Evolutionary conservation across 2,329 filamentous ascomycete genomes (phyloP).

Genomic region (Pyrenophora seminiperda): DNA sequence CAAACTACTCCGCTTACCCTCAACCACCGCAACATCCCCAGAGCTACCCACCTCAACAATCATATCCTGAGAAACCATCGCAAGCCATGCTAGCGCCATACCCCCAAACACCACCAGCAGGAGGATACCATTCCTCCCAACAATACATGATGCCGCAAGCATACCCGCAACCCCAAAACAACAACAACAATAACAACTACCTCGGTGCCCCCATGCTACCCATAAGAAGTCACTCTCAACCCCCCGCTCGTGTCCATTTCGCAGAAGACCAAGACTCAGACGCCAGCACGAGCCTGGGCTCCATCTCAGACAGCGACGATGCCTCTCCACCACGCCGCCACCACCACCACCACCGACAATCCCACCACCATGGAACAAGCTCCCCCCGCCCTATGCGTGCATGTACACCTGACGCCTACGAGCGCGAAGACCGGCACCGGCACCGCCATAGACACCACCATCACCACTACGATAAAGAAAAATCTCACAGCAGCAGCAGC

Average conservation of each 20-base stretch:
- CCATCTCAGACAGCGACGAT: constrained; percentile 25
- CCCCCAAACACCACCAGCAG: constrained; percentile 27
- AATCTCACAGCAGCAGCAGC: constrained; percentile 15
- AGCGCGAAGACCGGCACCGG: neutral
- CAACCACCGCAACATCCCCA: constrained; percentile 31
- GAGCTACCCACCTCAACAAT: constrained; percentile 24
- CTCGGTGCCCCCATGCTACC: constrained; percentile 36
- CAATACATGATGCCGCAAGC: constrained; percentile 2
- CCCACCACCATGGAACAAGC: constrained; percentile 21
- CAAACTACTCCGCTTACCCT: constrained; percentile 20
- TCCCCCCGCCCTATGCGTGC: constrained; percentile 5
- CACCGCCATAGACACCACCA: constrained; percentile 3
- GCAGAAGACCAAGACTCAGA: constrained; percentile 33
- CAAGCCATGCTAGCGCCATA: constrained; percentile 19
- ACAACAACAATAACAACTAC: constrained; percentile 28
- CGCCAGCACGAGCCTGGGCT: constrained; percentile 24
- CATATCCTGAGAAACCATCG: constrained; percentile 10
- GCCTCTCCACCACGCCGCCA: constrained; percentile 22
- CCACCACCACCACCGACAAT: constrained; percentile 15
- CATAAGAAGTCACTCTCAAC: constrained; percentile 39
- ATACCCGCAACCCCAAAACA: constrained; percentile 17
- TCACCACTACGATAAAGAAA: constrained; percentile 7
- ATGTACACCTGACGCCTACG: constrained; percentile 10
- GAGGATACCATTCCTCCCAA: constrained; percentile 18
- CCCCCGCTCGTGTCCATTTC: constrained; percentile 38